Evolutionary conservation across 2,329 filamentous ascomycete genomes (phyloP).

Genomic region (Tolypocladium nubicola): DNA sequence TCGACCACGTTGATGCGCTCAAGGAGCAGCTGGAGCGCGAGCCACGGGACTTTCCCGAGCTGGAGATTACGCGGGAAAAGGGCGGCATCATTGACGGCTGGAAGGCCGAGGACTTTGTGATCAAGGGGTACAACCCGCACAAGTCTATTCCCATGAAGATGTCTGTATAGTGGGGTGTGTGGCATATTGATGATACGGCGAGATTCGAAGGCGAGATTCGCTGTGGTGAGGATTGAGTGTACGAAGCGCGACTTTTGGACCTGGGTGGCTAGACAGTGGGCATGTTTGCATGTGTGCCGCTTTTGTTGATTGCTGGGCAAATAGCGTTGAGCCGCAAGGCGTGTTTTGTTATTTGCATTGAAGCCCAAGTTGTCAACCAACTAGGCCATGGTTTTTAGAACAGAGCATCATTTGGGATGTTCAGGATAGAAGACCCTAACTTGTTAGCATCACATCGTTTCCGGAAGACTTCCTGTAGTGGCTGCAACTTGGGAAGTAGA

Average conservation of each 20-base stretch:
- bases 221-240: background rate
- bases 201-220: no score
- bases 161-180: conserved; percentile 53
- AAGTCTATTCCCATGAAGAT: conserved; percentile 97
- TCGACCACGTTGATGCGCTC: conserved; percentile 84
- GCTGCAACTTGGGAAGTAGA: background rate
- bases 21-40: conserved; percentile 69
- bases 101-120: conserved; percentile 76
- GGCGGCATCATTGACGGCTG: conserved; percentile 80
- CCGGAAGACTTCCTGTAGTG: background rate
- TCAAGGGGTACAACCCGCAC: conserved; percentile 83
- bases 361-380: background rate
- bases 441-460: no score
- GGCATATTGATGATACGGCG: background rate
- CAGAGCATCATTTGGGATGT: background rate
- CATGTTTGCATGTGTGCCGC: background rate
- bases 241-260: background rate
- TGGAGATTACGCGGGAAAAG: conserved; percentile 60
- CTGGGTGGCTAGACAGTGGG: background rate
- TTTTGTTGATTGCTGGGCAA: background rate
- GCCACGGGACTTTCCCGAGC: conserved; percentile 68
- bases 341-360: background rate
- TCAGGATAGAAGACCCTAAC: background rate
- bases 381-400: no score
- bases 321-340: background rate